These are phyloP conservation scores for Colletotrichum karsti DNA, from an alignment of 2,329 filamentous ascomycete species.

Conservation along the genomic window DNA sequence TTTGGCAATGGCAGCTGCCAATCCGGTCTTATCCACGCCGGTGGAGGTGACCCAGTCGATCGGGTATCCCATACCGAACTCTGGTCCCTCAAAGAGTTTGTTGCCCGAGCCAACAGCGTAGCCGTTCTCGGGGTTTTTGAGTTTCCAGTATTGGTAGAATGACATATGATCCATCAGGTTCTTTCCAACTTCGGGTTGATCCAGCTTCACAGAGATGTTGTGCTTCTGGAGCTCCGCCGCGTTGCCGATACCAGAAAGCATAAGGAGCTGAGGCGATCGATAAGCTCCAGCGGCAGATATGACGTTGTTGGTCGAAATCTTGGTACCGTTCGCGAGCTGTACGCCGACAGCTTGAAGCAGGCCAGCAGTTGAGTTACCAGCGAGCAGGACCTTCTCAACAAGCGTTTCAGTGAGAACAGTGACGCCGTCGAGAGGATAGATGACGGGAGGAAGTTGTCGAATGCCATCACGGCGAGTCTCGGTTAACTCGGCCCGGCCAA, in stretches of 20 bases:
- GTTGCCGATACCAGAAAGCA: conserved; percentile 62
- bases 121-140: conserved; percentile 42
- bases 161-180: conserved; percentile 61
- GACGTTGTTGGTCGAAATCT: conserved; percentile 38
- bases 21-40: conserved; percentile 35
- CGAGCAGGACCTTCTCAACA: conserved; percentile 33
- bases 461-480: conserved; percentile 35
- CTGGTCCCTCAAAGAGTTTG: conserved; percentile 42
- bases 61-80: conserved; percentile 45
- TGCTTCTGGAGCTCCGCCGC: conserved; percentile 49
- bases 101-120: conserved; percentile 42
- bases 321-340: conserved; percentile 36
- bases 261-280: conserved; percentile 59
- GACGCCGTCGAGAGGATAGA: conserved; percentile 36
- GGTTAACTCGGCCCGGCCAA: conserved; percentile 41
- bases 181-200: conserved; percentile 57
- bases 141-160: conserved; percentile 36
- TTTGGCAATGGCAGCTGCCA: conserved; percentile 40
- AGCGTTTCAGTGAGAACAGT: conserved; percentile 34
- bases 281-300: conserved; percentile 57
- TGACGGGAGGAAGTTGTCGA: conserved; percentile 33
- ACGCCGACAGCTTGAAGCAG: conserved; percentile 35
- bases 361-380: background rate
- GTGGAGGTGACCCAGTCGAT: conserved; percentile 46
- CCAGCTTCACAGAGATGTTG: conserved; percentile 49